phyloP scores from a whole-genome alignment of 768 basidiomycete species.

The Termitomyces sp. region DNA sequence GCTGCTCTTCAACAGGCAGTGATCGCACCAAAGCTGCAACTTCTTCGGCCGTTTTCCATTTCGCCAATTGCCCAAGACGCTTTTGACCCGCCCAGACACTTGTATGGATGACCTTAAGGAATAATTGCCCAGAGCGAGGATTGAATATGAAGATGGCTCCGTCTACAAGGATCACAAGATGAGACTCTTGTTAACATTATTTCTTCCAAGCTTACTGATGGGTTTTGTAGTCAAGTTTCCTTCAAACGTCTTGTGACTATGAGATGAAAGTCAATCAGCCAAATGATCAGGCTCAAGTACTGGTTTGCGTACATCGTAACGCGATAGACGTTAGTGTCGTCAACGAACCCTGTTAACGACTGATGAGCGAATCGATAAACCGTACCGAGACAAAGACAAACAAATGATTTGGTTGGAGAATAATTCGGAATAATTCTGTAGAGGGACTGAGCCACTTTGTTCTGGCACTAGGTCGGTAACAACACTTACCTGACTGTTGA shows the following conservation, averaged over 20 bases:
- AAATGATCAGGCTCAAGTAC: background rate
- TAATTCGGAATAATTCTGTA: slow-evolving; percentile 86
- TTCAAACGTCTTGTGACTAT: slow-evolving; percentile 96
- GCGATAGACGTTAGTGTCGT: slow-evolving; percentile 99
- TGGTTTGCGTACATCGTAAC: slow-evolving; percentile 68
- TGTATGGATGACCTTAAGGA: slow-evolving; percentile 99
- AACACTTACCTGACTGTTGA: slow-evolving; percentile 78
- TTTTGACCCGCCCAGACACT: slow-evolving; percentile 99
- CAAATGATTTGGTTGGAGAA: slow-evolving; percentile 99
- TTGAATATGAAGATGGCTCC: slow-evolving; percentile 99
- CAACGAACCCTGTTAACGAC: slow-evolving; percentile 75
- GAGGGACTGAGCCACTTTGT: background rate
- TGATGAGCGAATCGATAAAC: background rate
- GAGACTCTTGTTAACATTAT: background rate
- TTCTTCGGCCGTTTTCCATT: slow-evolving; percentile 99
- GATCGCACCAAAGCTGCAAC: slow-evolving; percentile 97
- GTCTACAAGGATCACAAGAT: slow-evolving; percentile 35
- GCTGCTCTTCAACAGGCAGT: slow-evolving; percentile 98
- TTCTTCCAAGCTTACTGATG: slow-evolving; percentile 58
- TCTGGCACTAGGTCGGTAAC: background rate
- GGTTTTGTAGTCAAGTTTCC: slow-evolving; percentile 99
- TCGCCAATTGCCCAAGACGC: slow-evolving; percentile 97
- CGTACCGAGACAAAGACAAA: slow-evolving; percentile 20
- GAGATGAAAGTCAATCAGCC: background rate
- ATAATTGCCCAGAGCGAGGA: slow-evolving; percentile 95